A percentile compares a stretch with the other conserved stretches of the same genome.
phyloP scores from a whole-genome alignment of 2,329 filamentous ascomycete species.

The Tolypocladium cylindrosporum region DNA sequence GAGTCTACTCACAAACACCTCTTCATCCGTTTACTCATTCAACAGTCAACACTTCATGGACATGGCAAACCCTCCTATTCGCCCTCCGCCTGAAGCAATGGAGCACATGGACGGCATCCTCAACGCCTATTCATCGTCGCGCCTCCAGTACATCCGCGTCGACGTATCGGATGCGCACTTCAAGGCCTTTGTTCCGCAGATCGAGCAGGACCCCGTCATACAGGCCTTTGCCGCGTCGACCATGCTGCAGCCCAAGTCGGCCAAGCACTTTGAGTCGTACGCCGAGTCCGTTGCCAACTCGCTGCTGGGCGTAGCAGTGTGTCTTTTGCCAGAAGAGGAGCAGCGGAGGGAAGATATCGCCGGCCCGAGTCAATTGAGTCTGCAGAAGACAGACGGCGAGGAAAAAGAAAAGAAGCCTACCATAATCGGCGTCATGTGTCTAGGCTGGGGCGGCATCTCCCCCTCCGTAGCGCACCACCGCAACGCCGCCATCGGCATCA shows the following conservation, averaged over 20 bases:
- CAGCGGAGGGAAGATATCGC: not conserved
- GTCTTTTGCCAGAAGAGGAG: constrained; percentile 4
- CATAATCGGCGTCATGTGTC: constrained; percentile 11
- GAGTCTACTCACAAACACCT: not conserved
- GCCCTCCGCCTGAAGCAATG: not conserved
- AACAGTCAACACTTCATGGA: not conserved
- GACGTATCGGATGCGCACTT: constrained; percentile 7
- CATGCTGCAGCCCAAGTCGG: constrained; percentile 4
- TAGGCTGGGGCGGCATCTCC: constrained; percentile 9
- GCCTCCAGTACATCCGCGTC: constrained; percentile 9
- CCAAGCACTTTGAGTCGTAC: constrained; percentile 6
- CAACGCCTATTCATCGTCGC: constrained; percentile 7
- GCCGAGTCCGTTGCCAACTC: constrained; percentile 4
- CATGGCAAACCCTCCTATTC: not conserved
- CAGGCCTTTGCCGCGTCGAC: constrained; percentile 5
- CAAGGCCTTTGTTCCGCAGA: constrained; percentile 5
- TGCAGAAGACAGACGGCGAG: constrained; percentile 1
- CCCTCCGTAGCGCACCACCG: constrained; percentile 8
- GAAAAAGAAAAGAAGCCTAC: not conserved
- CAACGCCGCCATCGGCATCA: constrained; percentile 21
- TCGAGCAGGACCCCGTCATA: constrained; percentile 7
- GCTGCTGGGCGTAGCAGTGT: constrained; percentile 11
- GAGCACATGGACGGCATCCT: not conserved
- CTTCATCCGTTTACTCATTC: not conserved
- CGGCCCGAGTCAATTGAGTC: not conserved